Evolutionary conservation across 129 eudicot genomes (phyloP).

Genomic region (Pseudognaphalium luteoalbum): DNA sequence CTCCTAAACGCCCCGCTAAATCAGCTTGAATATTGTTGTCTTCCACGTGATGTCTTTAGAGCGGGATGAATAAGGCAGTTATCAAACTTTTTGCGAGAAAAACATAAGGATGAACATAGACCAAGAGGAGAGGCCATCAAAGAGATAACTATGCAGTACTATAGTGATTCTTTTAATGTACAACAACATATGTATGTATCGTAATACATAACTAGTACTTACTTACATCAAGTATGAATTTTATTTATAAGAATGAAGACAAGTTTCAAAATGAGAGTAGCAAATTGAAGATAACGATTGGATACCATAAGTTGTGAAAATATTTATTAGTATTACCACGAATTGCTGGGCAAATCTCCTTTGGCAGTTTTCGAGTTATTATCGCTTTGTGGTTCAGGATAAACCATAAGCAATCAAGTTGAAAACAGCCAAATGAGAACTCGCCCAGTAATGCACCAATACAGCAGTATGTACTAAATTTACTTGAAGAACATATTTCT

Average conservation of each 20-base stretch:
- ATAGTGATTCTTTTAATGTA: neutral
- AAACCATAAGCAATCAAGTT: neutral
- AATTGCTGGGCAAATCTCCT: slow-evolving; percentile 34
- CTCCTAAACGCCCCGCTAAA: too few species aligned
- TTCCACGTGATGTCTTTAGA: too few species aligned
- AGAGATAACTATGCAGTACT: neutral
- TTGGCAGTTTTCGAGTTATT: slow-evolving; percentile 8
- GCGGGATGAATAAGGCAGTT: too few species aligned
- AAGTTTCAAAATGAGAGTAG: neutral
- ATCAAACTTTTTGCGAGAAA: too few species aligned
- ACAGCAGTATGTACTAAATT: slow-evolving; percentile 4
- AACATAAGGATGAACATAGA: neutral
- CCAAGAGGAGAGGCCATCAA: neutral
- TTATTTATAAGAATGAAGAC: neutral
- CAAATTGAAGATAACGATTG: neutral
- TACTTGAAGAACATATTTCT: slow-evolving; percentile 9
- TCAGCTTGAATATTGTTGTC: too few species aligned
- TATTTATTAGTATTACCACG: neutral
- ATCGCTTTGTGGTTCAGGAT: neutral
- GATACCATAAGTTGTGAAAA: neutral
- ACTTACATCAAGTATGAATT: neutral
- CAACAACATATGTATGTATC: neutral
- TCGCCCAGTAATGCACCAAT: slow-evolving; percentile 17
- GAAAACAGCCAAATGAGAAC: slow-evolving; percentile 12
- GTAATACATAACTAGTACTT: neutral